Evolutionary conservation across 2,329 filamentous ascomycete species (phyloP).

Genomic region (Claviceps maximensis): DNA sequence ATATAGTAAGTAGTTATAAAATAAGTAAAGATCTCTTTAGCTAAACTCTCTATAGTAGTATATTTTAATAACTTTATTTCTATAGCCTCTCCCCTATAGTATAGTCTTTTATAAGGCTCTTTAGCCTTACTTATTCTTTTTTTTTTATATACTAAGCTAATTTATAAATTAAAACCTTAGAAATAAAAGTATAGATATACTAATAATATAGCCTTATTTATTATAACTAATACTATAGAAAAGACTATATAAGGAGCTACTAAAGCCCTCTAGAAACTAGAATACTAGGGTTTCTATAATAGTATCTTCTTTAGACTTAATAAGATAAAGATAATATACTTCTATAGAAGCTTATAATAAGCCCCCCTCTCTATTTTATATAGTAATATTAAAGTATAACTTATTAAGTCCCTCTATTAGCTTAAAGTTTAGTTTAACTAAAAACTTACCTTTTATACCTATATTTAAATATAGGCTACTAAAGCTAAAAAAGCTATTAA

Average conservation of each 20-base stretch:
- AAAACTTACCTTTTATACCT: neutral
- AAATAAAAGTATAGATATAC: neutral
- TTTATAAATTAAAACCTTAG: neutral
- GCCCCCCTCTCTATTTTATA: neutral
- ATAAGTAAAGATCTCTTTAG: too few species aligned
- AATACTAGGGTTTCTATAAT: neutral
- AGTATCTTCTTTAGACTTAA: neutral
- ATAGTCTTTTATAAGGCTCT: neutral
- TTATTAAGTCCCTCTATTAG: neutral
- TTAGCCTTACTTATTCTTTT: neutral
- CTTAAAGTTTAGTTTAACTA: neutral
- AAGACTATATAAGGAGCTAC: too few species aligned
- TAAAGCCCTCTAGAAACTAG: neutral
- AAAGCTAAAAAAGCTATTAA: neutral
- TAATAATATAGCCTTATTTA: neutral
- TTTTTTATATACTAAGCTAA: neutral
- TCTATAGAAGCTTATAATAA: neutral
- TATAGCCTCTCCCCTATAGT: neutral
- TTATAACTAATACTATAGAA: too few species aligned
- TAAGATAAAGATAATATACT: neutral
- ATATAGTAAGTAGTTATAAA: too few species aligned
- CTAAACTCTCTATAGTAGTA: too few species aligned
- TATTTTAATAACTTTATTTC: too few species aligned
- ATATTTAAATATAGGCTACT: neutral
- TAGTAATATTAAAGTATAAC: neutral